Evolutionary conservation across 257 asterid genomes (phyloP), one percentile per base, ranked within the genome.

Genomic region (Rehmannia glutinosa): DNA sequence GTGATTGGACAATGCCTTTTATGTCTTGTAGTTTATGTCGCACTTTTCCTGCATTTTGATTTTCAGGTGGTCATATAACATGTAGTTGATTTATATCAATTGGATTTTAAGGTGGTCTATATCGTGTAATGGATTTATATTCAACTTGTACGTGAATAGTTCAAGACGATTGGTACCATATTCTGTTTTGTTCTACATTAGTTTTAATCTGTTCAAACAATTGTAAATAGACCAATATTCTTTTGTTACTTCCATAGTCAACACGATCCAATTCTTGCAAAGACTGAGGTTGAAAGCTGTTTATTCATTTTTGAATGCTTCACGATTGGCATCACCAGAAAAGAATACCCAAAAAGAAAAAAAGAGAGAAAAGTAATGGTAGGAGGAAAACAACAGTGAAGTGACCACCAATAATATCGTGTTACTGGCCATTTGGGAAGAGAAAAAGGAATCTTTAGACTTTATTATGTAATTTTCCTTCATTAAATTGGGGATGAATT

Each of bases 361-460:
- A 35, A 32, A 2, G 15, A 9, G 25, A 33, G n/a, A 47, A 32
- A 42, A 12, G 2, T 30, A 39, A 32, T 12, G 41, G 41, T 35
- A 21, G 27, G 8, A 60, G 38, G 24, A 53, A 32, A 43, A 42
- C 4, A 12, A 47, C 19, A 38, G 38, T 52, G 28, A 19, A 41
- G 23, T 43, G 51, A 15, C 17, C 38, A 32, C 33, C 2, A 33
- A 17, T 32, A 56, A 51, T 52, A 33, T 56, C 42, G 46, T 68
- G 63, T 56, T 39, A 19, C 39, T 71, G 25, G 50, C 63, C n/a
- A 8, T 62, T 69, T 62, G 9, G 25, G 36, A 41, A 64, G 47
- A 49, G 28, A 49, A 25, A 36, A 54, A 30, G 25, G n/a, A 27
- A 52, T 25, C 8, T 35, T 24, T 49, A 12, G 3, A 3, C n/a